phyloP scores from a whole-genome alignment of 768 basidiomycete genomes.

The Gloeostereum incarnatum region DNA sequence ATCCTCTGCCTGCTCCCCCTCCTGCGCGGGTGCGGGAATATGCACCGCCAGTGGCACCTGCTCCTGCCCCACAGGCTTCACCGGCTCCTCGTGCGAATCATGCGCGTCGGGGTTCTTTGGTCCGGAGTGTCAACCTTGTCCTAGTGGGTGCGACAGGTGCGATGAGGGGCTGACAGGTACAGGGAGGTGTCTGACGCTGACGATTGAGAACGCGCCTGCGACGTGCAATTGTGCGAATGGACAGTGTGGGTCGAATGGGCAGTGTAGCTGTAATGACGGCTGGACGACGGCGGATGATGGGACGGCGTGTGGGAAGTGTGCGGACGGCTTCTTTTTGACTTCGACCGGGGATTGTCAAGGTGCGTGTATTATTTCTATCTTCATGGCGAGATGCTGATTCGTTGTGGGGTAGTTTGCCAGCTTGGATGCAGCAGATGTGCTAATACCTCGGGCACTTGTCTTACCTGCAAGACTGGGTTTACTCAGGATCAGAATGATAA shows the following conservation, averaged over 20 bases:
- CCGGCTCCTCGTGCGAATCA: constrained; percentile 70
- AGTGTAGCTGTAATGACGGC: constrained; percentile 70
- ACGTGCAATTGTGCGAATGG: constrained; percentile 83
- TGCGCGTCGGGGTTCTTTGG: constrained; percentile 76
- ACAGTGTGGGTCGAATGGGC: constrained; percentile 54
- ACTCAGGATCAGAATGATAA: constrained; percentile 56
- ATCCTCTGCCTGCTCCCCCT: constrained; percentile 65
- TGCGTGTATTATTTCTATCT: constrained; percentile 22
- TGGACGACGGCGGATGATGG: constrained; percentile 67
- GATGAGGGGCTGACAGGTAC: constrained; percentile 75
- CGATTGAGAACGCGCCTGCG: constrained; percentile 41
- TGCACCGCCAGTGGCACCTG: constrained; percentile 70
- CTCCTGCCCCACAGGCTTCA: constrained; percentile 64
- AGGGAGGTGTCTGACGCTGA: constrained; percentile 55
- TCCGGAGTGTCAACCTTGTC: constrained; percentile 59
- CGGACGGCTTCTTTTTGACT: constrained; percentile 64
- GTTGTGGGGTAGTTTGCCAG: constrained; percentile 46
- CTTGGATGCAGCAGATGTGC: constrained; percentile 68
- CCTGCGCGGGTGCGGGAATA: constrained; percentile 64
- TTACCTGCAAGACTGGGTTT: constrained; percentile 62
- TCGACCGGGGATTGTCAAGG: constrained; percentile 68
- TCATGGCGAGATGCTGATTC: constrained; percentile 2
- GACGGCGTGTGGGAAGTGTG: constrained; percentile 69
- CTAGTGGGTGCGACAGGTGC: constrained; percentile 58
- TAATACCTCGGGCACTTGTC: constrained; percentile 58